Evolutionary conservation across 495 filamentous ascomycete genomes (phyloP).

Genomic region (Penicillium verhagenii): DNA sequence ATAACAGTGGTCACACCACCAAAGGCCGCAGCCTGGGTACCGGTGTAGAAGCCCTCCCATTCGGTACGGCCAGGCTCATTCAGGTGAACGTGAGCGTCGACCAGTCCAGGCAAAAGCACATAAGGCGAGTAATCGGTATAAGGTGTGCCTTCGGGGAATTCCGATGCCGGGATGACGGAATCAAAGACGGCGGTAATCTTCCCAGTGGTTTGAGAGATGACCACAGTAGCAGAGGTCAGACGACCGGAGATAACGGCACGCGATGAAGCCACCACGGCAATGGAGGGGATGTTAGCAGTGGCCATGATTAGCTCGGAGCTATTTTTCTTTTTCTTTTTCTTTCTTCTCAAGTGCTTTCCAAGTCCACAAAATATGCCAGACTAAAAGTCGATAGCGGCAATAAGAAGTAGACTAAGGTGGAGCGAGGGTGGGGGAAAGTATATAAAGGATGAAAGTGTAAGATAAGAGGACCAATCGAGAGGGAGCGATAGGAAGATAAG

Average conservation of each 20-base stretch:
- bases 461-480: conserved; percentile 13
- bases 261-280: conserved; percentile 78
- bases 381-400: conserved; percentile 1
- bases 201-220: conserved; percentile 74
- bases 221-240: conserved; percentile 75
- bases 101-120: conserved; percentile 84
- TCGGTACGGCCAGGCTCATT: conserved; percentile 97
- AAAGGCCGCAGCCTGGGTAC: conserved; percentile 89
- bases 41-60: conserved; percentile 97
- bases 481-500: conserved; percentile 2
- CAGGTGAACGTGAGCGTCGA: conserved; percentile 96
- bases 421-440: background rate
- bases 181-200: conserved; percentile 80
- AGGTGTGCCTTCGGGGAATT: conserved; percentile 68
- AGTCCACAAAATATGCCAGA: background rate
- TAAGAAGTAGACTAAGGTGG: background rate
- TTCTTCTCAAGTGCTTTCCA: conserved; percentile 6
- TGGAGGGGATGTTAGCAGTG: conserved; percentile 37
- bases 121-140: conserved; percentile 87
- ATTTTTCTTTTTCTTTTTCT: conserved; percentile 2
- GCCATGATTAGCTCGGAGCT: conserved; percentile 26
- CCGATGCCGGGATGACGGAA: conserved; percentile 64
- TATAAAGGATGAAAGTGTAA: conserved; percentile 1
- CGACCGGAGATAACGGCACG: conserved; percentile 68
- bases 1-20: conserved; percentile 97